Conservation (phyloP, 208 protist genomes). For the Leishmania arabica region DNA sequence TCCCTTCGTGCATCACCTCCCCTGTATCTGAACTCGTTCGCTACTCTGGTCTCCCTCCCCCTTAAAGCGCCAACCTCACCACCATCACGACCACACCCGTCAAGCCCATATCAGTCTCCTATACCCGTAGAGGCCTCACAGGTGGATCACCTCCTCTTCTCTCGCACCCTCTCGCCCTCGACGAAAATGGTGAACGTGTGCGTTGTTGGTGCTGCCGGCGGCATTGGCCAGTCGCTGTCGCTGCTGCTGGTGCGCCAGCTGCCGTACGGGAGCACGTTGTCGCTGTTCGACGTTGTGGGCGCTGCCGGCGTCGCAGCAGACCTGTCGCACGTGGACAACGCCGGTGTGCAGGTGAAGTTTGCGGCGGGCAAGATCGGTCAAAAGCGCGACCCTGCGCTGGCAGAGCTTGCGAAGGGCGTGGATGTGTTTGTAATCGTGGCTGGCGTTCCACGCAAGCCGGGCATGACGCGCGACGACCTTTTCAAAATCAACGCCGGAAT, state of each 20-base stretch:
- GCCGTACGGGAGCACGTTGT: constrained; percentile 84
- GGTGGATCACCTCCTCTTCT: not conserved
- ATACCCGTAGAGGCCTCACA: not conserved
- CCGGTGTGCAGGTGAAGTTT: constrained; percentile 77
- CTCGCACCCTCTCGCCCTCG: not conserved
- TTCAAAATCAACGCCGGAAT: constrained; percentile 97
- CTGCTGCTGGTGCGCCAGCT: constrained; percentile 82
- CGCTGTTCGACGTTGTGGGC: constrained; percentile 90
- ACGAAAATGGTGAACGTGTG: constrained; percentile 83
- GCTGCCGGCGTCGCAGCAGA: constrained; percentile 95
- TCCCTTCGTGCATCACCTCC: not conserved
- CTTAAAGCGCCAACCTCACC: not conserved
- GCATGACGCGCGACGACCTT: constrained; percentile 97
- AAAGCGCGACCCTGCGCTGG: constrained; percentile 70
- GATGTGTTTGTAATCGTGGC: constrained; percentile 95
- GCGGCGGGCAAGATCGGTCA: constrained; percentile 70
- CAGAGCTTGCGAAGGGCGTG: constrained; percentile 70
- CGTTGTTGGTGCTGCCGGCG: constrained; percentile 88
- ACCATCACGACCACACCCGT: not conserved
- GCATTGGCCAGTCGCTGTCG: constrained; percentile 90
- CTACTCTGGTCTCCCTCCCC: not conserved
- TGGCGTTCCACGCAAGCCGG: constrained; percentile 96
- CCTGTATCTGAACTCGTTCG: not conserved
- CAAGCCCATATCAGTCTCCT: not conserved
- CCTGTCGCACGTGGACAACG: constrained; percentile 91